Base-by-base conservation (phyloP, 129 eudicot genomes). In the Lactuca sativa region DNA sequence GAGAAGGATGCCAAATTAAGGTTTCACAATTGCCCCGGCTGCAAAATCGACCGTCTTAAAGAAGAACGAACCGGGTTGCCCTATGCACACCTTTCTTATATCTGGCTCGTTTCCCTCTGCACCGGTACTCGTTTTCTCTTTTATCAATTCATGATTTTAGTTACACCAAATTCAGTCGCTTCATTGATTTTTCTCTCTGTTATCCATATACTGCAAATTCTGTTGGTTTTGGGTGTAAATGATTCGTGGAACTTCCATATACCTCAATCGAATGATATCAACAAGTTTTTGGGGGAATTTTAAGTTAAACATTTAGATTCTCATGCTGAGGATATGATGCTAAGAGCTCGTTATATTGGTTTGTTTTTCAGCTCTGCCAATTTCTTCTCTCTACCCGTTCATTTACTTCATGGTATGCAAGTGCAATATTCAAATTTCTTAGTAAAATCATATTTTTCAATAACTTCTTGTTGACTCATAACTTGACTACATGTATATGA, bases 341-440 rank as follows among this genome's bases (percentile, higher is more conserved):
- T 49, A 66, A 48, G 4, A 13, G 11, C 41, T 49, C 15, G 0
- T 49, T n/a, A 2, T 48, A 25, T 44, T 72, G 54, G 5, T 60
- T 72, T 64, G 55, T 53, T 53, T 56, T 74, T 66, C 84, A 80
- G 84, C 84, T 74, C 67, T 74, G 15, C 80, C 84, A 8, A 69
- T 63, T 32, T 62, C 80, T 31, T 80, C 80, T 38, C 76, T 80
- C 56, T 80, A 60, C 15, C 84, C 84, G 3, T 80, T 53, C 80
- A 38, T 80, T 32, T 80, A 80, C 55, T 80, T 74, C 73, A 80
- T 74, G 84, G 84, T 80, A 69, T 4, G 74, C 71, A 38, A 21
- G 33, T 59, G 32, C 38, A 15, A 6, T 75, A 3, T 31, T 14
- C 8, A 0, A 12, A 14, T 32, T 57, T 58, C 17, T 60, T 69